A percentile compares a stretch with the other conserved stretches of the same genome.
These are phyloP conservation scores for Colletotrichum cordylinicola DNA, from an alignment of 2,329 filamentous ascomycete species.

Conservation along the genomic window DNA sequence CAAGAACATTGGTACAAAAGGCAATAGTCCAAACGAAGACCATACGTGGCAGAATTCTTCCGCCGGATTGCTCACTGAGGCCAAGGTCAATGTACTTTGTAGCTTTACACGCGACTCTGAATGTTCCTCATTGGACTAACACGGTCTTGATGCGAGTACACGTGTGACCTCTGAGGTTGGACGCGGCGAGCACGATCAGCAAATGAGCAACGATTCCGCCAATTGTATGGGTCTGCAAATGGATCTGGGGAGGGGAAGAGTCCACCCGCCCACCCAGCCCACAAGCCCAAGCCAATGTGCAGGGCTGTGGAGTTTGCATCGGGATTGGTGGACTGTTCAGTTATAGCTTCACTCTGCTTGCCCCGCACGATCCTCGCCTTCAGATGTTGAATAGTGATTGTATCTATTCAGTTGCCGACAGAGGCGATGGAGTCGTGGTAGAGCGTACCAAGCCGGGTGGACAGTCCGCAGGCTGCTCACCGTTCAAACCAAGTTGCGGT, in stretches of 20 bases:
- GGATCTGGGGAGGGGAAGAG: background rate
- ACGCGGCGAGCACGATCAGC: background rate
- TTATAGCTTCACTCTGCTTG: background rate
- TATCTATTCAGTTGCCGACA: background rate
- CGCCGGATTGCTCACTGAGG: background rate
- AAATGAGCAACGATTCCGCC: background rate
- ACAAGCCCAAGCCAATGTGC: background rate
- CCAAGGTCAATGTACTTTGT: background rate
- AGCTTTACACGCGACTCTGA: background rate
- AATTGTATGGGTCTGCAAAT: background rate
- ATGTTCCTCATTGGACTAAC: background rate
- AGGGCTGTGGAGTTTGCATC: background rate
- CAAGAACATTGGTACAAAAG: background rate
- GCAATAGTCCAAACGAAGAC: background rate
- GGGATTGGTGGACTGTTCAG: conserved; percentile 2
- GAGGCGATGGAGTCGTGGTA: background rate
- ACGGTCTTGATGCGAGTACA: background rate
- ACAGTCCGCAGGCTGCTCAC: background rate
- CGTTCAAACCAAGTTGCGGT: background rate
- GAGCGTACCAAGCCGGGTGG: background rate
- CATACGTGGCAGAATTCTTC: background rate
- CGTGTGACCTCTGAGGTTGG: background rate
- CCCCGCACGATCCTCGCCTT: background rate
- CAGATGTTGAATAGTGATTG: background rate
- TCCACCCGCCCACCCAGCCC: background rate